Conservation (phyloP, 2,329 filamentous ascomycete genomes). For the Aplosporella prunicola region DNA sequence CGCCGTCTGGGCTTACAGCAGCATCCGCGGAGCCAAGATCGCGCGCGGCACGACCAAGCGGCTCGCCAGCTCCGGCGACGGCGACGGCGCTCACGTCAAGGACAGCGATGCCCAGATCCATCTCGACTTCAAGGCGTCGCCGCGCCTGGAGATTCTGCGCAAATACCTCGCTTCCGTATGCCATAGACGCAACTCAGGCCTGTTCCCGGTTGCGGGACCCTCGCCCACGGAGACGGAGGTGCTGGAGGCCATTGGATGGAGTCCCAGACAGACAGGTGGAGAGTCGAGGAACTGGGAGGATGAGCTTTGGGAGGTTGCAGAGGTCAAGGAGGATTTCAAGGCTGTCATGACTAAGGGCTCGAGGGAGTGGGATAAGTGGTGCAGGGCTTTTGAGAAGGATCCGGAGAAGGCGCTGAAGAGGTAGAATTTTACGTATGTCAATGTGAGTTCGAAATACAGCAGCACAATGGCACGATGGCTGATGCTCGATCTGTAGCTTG, state of each 20-base stretch:
- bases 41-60: constrained; percentile 31
- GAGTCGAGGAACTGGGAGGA: constrained; percentile 34
- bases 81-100: constrained; percentile 13
- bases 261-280: constrained; percentile 23
- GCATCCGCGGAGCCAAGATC: constrained; percentile 37
- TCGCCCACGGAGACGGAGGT: constrained; percentile 29
- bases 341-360: constrained; percentile 31
- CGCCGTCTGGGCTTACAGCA: constrained; percentile 29
- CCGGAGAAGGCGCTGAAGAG: constrained; percentile 32
- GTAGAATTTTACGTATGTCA: no score
- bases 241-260: constrained; percentile 36
- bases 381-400: constrained; percentile 28
- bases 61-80: constrained; percentile 18
- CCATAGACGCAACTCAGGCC: constrained; percentile 25
- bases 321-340: constrained; percentile 34
- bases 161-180: constrained; percentile 33
- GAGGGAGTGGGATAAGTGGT: constrained; percentile 34
- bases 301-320: constrained; percentile 33
- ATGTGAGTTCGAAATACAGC: no score
- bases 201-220: constrained; percentile 25
- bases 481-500: no score
- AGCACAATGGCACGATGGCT: no score
- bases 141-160: constrained; percentile 28
- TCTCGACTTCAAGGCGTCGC: constrained; percentile 28
- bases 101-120: constrained; percentile 19